Conservation (phyloP, 2,329 filamentous ascomycete genomes). For the Claviceps lovelessii region DNA sequence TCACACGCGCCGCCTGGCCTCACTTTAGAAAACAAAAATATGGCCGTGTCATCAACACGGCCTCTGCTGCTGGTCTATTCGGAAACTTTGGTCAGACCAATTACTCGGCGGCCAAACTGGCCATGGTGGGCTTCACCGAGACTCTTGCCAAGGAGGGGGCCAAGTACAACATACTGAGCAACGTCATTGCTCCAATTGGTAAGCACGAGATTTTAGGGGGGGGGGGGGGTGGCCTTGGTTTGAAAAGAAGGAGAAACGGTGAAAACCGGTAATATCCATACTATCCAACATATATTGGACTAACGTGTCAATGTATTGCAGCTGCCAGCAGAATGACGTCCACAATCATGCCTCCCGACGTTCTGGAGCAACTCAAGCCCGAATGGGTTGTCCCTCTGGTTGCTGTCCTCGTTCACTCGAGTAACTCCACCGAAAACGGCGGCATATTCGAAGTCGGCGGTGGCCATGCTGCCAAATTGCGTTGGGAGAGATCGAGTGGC, state of each 20-base stretch:
- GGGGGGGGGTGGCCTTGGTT: too few relatives aligned
- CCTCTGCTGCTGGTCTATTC: conserved; percentile 89
- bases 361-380: conserved; percentile 71
- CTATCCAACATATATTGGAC: neutral
- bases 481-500: conserved; percentile 88
- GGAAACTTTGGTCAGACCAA: conserved; percentile 93
- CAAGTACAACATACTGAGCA: conserved; percentile 95
- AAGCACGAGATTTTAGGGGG: conserved; percentile 9
- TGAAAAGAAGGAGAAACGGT: too few relatives aligned
- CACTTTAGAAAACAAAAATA: conserved; percentile 99
- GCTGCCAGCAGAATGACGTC: conserved; percentile 92
- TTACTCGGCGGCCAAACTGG: conserved; percentile 93
- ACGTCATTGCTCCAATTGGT: conserved; percentile 81
- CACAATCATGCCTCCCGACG: conserved; percentile 89
- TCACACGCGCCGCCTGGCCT: conserved; percentile 85
- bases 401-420: conserved; percentile 73
- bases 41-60: conserved; percentile 89
- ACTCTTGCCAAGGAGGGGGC: conserved; percentile 92
- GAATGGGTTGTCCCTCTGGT: conserved; percentile 94
- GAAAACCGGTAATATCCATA: too few relatives aligned
- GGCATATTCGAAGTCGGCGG: conserved; percentile 88
- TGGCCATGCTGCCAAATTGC: conserved; percentile 80
- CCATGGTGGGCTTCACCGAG: conserved; percentile 93
- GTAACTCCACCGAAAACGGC: conserved; percentile 69
- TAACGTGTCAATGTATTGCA: conserved; percentile 12